These are phyloP conservation scores for Colletotrichum sidae DNA, from an alignment of 2,329 filamentous ascomycete genomes.

Conservation along the genomic window DNA sequence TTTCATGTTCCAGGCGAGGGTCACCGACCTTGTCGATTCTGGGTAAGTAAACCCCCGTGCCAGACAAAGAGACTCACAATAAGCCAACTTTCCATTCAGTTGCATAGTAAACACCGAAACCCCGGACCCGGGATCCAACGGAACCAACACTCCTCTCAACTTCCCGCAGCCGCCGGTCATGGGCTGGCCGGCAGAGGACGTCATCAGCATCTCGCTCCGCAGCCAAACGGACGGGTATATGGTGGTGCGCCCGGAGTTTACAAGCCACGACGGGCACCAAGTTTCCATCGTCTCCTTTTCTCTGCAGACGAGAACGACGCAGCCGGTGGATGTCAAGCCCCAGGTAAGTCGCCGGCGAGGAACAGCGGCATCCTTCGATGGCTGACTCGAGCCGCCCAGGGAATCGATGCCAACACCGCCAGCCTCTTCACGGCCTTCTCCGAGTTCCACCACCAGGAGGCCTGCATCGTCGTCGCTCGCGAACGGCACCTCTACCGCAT, in stretches of 20 bases:
- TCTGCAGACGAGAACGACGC: neutral
- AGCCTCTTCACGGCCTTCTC: constrained; percentile 46
- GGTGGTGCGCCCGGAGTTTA: constrained; percentile 40
- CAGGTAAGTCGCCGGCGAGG: neutral
- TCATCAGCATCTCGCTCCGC: constrained; percentile 39
- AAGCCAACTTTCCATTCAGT: too few species aligned
- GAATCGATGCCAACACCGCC: constrained; percentile 41
- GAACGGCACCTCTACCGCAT: constrained; percentile 41
- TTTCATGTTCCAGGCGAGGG: neutral
- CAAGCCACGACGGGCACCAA: constrained; percentile 8
- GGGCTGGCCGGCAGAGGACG: constrained; percentile 40
- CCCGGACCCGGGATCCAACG: neutral
- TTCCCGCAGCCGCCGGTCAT: constrained; percentile 15
- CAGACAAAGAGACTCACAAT: too few species aligned
- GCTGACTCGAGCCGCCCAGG: constrained; percentile 29
- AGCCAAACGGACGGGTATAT: constrained; percentile 37
- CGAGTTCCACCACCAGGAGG: constrained; percentile 38
- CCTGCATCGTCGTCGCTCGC: constrained; percentile 43
- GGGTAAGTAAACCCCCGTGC: neutral
- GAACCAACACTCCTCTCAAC: neutral
- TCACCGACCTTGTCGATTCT: neutral
- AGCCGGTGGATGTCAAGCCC: neutral
- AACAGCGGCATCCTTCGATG: too few species aligned
- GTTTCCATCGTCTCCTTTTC: constrained; percentile 4
- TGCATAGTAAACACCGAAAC: neutral